Base-by-base conservation (phyloP, 2,329 filamentous ascomycete species). In the Periconia sp. region DNA sequence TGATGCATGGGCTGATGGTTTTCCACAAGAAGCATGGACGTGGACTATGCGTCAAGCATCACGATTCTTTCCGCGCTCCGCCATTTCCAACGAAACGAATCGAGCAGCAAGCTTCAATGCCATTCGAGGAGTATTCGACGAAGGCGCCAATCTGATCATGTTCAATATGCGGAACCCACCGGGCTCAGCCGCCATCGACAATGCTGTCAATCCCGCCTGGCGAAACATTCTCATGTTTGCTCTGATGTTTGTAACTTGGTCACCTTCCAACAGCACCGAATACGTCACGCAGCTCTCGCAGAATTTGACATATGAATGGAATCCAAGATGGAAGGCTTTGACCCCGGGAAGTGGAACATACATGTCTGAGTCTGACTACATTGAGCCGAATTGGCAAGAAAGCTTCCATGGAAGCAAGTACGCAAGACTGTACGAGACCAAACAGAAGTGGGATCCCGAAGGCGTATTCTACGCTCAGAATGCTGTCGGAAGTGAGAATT, bases 321-420 rank as follows among this genome's bases (percentile, higher is more conserved):
- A 48, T 38, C 40, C 40, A 3, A 38, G 25, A 9, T 50, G 46
- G 46, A 38, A 17, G 33, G 40, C 34, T 10, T 18, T 44, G 30
- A 44, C 45, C 18, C 45, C 45, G 4, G 44, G 44, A 3, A 11
- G 19, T 8, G 59, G 56, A 6, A 58, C 56, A 1, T 66, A 68
- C 39, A 9, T 63, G 46, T 65, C 65, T 30, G 55, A 61, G 42
- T 58, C 61, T 5, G 56, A 69, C 48, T 51, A 56, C 15, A 36
- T 45, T 16, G 52, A 52, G 32, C 48, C 48, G 1, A 34, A 37
- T 22, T 56, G 46, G 44, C 48, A 52, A 25, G 11, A 43, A 8
- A 40, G 36, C 13, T 52, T 41, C 40, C 43, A 35, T 21, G 53
- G 53, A 5, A 25, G n/a, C 18, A 55, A 55, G 18, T 56, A 56